Evolutionary conservation across 805 yeast genomes (phyloP).

Genomic region (Ogataea wickerhamii): DNA sequence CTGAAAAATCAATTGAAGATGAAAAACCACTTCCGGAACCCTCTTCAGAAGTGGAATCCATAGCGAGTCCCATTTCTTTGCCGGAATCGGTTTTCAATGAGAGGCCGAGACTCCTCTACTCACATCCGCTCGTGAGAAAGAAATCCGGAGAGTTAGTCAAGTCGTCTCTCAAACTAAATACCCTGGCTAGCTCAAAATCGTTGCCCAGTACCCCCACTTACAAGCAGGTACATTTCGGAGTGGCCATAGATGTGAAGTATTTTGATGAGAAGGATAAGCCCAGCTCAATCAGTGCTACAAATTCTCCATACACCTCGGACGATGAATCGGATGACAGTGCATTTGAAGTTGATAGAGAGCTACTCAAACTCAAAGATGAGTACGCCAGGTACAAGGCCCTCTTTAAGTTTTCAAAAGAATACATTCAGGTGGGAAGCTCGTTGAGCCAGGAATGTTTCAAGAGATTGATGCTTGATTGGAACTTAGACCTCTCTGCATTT

Average conservation of each 20-base stretch:
- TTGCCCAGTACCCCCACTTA: slow-evolving; percentile 56
- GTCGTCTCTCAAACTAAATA: slow-evolving; percentile 56
- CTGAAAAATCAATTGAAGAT: neutral
- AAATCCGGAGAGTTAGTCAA: slow-evolving; percentile 87
- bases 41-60: slow-evolving; percentile 4
- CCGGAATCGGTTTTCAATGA: slow-evolving; percentile 8
- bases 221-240: slow-evolving; percentile 84
- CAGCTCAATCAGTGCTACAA: slow-evolving; percentile 63
- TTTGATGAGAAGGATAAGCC: slow-evolving; percentile 76
- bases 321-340: slow-evolving; percentile 27
- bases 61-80: slow-evolving; percentile 9
- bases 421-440: slow-evolving; percentile 11
- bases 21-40: neutral
- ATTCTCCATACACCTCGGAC: slow-evolving; percentile 49
- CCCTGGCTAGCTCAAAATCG: slow-evolving; percentile 31
- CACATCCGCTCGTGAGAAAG: slow-evolving; percentile 58
- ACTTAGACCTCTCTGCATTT: slow-evolving; percentile 40
- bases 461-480: slow-evolving; percentile 38
- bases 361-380: slow-evolving; percentile 6
- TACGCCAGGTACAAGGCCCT: slow-evolving; percentile 12
- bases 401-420: slow-evolving; percentile 19
- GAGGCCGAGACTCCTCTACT: slow-evolving; percentile 11
- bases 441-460: slow-evolving; percentile 20
- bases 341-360: slow-evolving; percentile 7
- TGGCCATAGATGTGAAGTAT: slow-evolving; percentile 65